Conservation (phyloP, 2,329 filamentous ascomycete genomes). For the Alternaria metachromatica region DNA sequence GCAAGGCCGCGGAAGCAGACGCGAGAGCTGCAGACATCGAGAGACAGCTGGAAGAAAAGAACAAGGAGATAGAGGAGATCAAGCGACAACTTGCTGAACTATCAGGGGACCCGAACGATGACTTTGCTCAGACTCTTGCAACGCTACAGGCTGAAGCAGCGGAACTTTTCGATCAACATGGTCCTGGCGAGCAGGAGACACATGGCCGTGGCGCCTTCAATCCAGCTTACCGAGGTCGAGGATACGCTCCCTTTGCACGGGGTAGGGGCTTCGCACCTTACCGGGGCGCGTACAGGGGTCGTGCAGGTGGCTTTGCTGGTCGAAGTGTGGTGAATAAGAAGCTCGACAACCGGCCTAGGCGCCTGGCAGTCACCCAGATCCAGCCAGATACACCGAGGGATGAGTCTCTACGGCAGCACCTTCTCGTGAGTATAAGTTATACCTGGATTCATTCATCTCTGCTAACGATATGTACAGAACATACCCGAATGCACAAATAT, state of each 20-base stretch:
- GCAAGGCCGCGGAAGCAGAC: slow-evolving; percentile 68
- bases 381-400: slow-evolving; percentile 69
- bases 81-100: slow-evolving; percentile 67
- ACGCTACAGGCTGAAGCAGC: slow-evolving; percentile 60
- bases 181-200: slow-evolving; percentile 25
- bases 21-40: slow-evolving; percentile 69
- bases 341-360: slow-evolving; percentile 77
- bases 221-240: slow-evolving; percentile 49
- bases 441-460: neutral
- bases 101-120: slow-evolving; percentile 31
- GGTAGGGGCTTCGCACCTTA: slow-evolving; percentile 26
- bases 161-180: slow-evolving; percentile 69
- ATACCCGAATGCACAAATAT: slow-evolving; percentile 49
- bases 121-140: slow-evolving; percentile 25
- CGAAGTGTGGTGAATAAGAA: slow-evolving; percentile 61
- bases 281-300: slow-evolving; percentile 54
- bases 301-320: slow-evolving; percentile 34
- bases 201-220: slow-evolving; percentile 32
- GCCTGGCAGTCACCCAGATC: slow-evolving; percentile 68
- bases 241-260: slow-evolving; percentile 30
- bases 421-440: slow-evolving; percentile 55
- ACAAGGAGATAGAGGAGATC: slow-evolving; percentile 68
- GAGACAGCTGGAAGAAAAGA: slow-evolving; percentile 67
- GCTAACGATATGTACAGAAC: slow-evolving; percentile 29
- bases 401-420: slow-evolving; percentile 73